Evolutionary conservation across 176 grass and related monocot genomes (phyloP).

Genomic region (Puccinellia tenuiflora): DNA sequence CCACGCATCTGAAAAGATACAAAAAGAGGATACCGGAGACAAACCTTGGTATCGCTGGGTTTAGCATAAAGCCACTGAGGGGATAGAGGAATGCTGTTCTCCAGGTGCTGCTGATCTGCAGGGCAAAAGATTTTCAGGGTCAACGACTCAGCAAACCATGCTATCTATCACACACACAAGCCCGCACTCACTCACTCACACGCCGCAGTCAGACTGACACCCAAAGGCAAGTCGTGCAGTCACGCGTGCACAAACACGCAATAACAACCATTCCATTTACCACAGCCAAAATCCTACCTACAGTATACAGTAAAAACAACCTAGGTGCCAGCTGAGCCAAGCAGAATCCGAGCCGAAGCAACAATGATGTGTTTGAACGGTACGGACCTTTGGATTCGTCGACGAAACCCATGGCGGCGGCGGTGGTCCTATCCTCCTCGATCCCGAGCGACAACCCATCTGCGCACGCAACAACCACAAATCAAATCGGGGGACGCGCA

Average conservation of each 20-base stretch:
- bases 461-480: conserved; percentile 35
- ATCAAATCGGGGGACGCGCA: conserved; percentile 31
- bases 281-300: background rate
- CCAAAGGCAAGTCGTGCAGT: background rate
- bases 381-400: conserved; percentile 76
- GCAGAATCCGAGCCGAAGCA: background rate
- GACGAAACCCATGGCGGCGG: conserved; percentile 65
- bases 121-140: conserved; percentile 12
- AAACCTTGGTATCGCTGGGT: conserved; percentile 78
- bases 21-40: background rate
- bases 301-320: background rate
- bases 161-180: background rate
- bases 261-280: background rate
- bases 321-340: background rate
- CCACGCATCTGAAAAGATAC: background rate
- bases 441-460: conserved; percentile 68
- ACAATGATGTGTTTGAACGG: background rate
- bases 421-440: conserved; percentile 63
- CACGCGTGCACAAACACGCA: background rate
- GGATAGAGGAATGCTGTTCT: conserved; percentile 92
- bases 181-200: background rate
- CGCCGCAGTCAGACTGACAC: conserved; percentile 1
- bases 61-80: conserved; percentile 95
- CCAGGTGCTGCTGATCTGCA: conserved; percentile 73
- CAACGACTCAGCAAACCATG: conserved; percentile 23